phyloP scores from a whole-genome alignment of 306 rosid genomes.

The Lathyrus aphaca region DNA sequence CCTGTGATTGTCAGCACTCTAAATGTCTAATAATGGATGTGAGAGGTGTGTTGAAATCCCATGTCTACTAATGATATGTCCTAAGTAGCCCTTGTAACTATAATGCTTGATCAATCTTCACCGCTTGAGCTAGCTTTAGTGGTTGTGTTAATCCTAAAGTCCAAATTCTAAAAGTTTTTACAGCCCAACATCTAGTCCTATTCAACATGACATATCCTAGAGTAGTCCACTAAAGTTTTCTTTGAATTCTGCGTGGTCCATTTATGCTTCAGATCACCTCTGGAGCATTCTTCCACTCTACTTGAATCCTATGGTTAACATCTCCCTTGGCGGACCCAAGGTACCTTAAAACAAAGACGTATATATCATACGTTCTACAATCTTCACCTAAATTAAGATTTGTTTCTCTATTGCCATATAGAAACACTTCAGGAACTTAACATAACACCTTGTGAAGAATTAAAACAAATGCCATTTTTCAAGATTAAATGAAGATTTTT shows the following conservation, averaged over 20 bases:
- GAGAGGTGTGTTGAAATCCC: not conserved
- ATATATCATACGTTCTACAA: not conserved
- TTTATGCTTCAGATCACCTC: not conserved
- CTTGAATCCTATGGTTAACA: slow-evolving; percentile 2
- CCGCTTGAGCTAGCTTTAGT: slow-evolving; percentile 2
- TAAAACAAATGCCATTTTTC: slow-evolving; percentile 4
- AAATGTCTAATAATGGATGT: not conserved
- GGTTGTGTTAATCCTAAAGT: slow-evolving; percentile 2
- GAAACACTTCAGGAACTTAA: not conserved
- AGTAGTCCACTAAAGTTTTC: not conserved
- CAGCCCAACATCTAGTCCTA: not conserved
- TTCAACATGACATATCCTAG: not conserved
- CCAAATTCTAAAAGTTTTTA: not conserved
- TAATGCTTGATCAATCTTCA: slow-evolving; percentile 6
- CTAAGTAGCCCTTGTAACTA: not conserved
- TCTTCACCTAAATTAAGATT: not conserved
- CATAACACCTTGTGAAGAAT: slow-evolving; percentile 4
- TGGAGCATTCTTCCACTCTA: not conserved
- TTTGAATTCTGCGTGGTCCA: not conserved
- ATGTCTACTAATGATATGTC: not conserved
- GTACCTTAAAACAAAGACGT: not conserved
- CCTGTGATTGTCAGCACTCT: not conserved
- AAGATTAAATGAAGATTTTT: slow-evolving; percentile 21
- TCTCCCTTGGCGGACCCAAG: slow-evolving; percentile 1
- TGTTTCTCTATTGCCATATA: slow-evolving; percentile 11